phyloP scores from a whole-genome alignment of 192 early-diverging fungal genomes.

The Piromyces finnis region DNA sequence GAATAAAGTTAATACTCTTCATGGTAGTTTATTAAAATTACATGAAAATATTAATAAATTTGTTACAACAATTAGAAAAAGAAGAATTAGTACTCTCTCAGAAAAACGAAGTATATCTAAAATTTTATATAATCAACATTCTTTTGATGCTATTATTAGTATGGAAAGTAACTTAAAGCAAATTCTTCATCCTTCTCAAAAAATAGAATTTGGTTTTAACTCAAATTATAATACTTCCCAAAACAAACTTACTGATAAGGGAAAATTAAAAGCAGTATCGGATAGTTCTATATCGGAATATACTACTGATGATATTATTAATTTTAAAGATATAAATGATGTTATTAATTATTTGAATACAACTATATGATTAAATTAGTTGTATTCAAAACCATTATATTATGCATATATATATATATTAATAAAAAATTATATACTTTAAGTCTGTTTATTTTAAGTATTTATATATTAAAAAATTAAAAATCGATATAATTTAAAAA shows the following conservation, averaged over 20 bases:
- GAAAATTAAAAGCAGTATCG: not conserved
- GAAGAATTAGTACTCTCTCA: not conserved
- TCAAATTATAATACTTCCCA: not conserved
- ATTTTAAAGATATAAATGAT: not conserved
- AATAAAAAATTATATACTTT: too few relatives aligned
- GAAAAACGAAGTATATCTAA: not conserved
- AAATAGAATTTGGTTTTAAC: not conserved
- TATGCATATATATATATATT: too few relatives aligned
- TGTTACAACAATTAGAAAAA: not conserved
- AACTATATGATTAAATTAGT: not conserved
- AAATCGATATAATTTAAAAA: too few relatives aligned
- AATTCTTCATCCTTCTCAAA: not conserved
- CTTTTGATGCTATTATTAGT: not conserved
- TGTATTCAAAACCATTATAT: too few relatives aligned
- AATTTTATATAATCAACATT: not conserved
- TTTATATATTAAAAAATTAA: too few relatives aligned
- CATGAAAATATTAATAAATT: not conserved
- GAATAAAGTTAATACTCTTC: not conserved
- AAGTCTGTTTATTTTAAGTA: too few relatives aligned
- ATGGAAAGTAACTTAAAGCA: not conserved
- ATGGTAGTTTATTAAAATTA: not conserved
- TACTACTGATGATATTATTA: not conserved
- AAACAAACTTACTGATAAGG: too few relatives aligned
- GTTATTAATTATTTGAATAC: not conserved
- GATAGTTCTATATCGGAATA: not conserved